These are phyloP conservation scores for Microdochium bolleyi DNA, from an alignment of 2,329 filamentous ascomycete species.

Conservation along the genomic window DNA sequence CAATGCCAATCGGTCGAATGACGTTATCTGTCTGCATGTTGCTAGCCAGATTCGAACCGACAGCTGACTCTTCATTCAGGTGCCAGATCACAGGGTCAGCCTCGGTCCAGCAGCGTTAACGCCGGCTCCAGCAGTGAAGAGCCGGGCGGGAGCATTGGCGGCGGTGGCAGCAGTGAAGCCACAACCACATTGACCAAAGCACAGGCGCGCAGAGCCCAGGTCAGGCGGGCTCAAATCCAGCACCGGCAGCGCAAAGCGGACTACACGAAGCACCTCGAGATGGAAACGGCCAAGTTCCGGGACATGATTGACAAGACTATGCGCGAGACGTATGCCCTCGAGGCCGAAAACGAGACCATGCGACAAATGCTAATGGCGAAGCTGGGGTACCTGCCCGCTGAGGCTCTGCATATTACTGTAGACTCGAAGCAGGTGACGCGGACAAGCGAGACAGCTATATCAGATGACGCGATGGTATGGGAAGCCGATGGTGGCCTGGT, in stretches of 20 bases:
- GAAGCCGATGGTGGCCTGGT: not conserved
- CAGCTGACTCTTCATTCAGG: not conserved
- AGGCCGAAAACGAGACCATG: constrained; percentile 35
- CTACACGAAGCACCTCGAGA: constrained; percentile 45
- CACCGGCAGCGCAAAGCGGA: constrained; percentile 49
- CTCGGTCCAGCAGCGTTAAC: constrained; percentile 2
- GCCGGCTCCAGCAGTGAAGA: constrained; percentile 3
- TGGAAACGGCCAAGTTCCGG: constrained; percentile 38
- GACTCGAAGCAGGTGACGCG: constrained; percentile 1
- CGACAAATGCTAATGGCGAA: constrained; percentile 19
- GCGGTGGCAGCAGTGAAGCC: not conserved
- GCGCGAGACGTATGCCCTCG: constrained; percentile 26
- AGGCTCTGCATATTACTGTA: constrained; percentile 1
- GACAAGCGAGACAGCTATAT: not conserved
- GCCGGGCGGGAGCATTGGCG: constrained; percentile 1
- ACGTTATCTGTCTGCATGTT: too few species aligned
- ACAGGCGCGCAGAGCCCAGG: constrained; percentile 39
- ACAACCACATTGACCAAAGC: constrained; percentile 26
- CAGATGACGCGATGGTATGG: not conserved
- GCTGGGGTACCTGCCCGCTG: not conserved
- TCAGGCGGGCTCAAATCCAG: constrained; percentile 44
- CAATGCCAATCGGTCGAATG: too few species aligned
- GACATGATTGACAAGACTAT: constrained; percentile 35
- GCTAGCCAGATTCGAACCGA: too few species aligned
- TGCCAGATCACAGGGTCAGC: not conserved